These are phyloP conservation scores for Suhomyces atakaporum DNA, from an alignment of 1,139 yeast species.

Conservation along the genomic window DNA sequence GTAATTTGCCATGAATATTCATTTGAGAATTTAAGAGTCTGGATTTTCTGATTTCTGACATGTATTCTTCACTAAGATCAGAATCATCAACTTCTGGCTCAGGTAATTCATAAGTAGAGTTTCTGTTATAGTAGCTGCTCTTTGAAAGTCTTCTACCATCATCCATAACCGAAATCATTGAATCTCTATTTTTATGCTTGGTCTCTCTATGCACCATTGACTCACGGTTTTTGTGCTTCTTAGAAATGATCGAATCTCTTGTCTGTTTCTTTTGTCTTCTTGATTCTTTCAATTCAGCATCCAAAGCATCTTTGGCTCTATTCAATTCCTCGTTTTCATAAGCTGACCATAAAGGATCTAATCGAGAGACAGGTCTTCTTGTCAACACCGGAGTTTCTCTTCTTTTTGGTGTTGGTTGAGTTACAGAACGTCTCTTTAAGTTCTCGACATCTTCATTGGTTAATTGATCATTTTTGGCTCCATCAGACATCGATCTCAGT, in stretches of 20 bases:
- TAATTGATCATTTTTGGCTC: conserved; percentile 31
- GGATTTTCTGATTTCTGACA: conserved; percentile 47
- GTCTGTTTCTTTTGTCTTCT: conserved; percentile 16
- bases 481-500: conserved; percentile 45
- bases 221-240: conserved; percentile 29
- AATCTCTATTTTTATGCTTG: conserved; percentile 15
- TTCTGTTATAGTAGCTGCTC: conserved; percentile 22
- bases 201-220: conserved; percentile 33
- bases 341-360: conserved; percentile 64
- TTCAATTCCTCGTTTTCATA: conserved; percentile 51
- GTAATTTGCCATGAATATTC: conserved; percentile 34
- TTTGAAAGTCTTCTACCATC: conserved; percentile 24
- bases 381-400: conserved; percentile 47
- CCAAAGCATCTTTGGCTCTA: conserved; percentile 47
- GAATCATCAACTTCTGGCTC: conserved; percentile 40
- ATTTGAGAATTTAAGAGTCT: conserved; percentile 46
- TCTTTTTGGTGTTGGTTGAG: conserved; percentile 43
- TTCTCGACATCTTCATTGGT: conserved; percentile 45
- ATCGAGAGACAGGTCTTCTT: conserved; percentile 66
- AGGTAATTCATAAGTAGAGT: conserved; percentile 35
- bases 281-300: conserved; percentile 36
- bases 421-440: conserved; percentile 49
- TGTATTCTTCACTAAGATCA: conserved; percentile 47
- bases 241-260: conserved; percentile 20
- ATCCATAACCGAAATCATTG: conserved; percentile 26